Conservation (phyloP, 345 rosid genomes). For the Hibiscus mutabilis region DNA sequence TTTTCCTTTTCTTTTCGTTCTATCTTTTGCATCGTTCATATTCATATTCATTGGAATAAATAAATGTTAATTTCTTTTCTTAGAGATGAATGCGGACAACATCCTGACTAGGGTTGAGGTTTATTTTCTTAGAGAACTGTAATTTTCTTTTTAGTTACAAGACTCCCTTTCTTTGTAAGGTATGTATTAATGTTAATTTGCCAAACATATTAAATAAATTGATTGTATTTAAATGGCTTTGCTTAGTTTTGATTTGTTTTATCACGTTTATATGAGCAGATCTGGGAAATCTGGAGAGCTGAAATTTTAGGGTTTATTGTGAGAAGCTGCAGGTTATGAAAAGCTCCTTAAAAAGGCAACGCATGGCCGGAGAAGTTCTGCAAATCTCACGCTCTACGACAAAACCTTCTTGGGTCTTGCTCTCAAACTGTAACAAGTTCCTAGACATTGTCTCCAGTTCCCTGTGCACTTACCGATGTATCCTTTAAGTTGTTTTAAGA, state of each 20-base stretch:
- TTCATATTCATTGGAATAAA: neutral
- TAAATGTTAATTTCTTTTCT: no score
- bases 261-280: neutral
- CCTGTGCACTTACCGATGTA: conserved; percentile 18
- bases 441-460: conserved; percentile 39
- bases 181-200: no score
- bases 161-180: no score
- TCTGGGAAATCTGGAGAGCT: neutral
- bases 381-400: conserved; percentile 33
- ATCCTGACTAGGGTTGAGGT: neutral
- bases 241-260: neutral
- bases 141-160: no score
- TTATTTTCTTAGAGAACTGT: no score
- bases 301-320: conserved; percentile 27
- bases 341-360: conserved; percentile 1
- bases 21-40: neutral
- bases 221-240: no score
- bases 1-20: neutral
- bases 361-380: conserved; percentile 14
- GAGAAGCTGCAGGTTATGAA: conserved; percentile 7
- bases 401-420: conserved; percentile 53
- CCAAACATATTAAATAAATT: no score
- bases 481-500: conserved; percentile 1
- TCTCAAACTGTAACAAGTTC: conserved; percentile 57
- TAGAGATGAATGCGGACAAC: neutral